phyloP scores from a whole-genome alignment of 805 yeast genomes.

The Cyberlindnera subsufficiens region DNA sequence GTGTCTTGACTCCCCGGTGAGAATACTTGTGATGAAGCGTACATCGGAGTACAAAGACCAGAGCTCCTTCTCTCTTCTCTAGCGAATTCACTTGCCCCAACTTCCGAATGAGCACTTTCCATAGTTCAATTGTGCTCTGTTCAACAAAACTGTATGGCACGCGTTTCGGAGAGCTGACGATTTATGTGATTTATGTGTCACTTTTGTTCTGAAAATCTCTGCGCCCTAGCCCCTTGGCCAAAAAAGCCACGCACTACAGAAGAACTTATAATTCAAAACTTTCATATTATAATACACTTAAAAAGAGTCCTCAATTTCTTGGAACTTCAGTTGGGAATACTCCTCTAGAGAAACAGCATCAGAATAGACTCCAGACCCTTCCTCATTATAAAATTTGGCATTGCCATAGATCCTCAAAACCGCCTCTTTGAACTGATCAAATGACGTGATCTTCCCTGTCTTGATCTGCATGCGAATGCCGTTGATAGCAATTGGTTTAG shows the following conservation, averaged over 20 bases:
- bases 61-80: constrained; percentile 1
- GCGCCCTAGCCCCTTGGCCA: too few species aligned
- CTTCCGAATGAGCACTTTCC: not conserved
- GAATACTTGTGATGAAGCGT: not conserved
- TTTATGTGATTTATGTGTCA: not conserved
- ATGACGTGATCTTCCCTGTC: constrained; percentile 38
- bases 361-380: constrained; percentile 77
- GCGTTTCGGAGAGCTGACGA: not conserved
- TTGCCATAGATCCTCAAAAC: constrained; percentile 73
- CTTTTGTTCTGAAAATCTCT: not conserved
- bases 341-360: constrained; percentile 77
- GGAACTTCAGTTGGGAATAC: constrained; percentile 54
- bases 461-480: constrained; percentile 50
- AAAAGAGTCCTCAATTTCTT: constrained; percentile 13
- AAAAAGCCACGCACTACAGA: not conserved
- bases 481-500: constrained; percentile 64
- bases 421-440: constrained; percentile 50
- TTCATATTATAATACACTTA: not conserved
- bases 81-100: not conserved
- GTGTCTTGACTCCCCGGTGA: not conserved
- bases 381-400: constrained; percentile 85
- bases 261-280: not conserved
- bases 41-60: constrained; percentile 5
- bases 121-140: too few species aligned
- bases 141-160: too few species aligned